Base-by-base conservation (phyloP, 2,329 filamentous ascomycete species). In the Apiospora pterosperma region DNA sequence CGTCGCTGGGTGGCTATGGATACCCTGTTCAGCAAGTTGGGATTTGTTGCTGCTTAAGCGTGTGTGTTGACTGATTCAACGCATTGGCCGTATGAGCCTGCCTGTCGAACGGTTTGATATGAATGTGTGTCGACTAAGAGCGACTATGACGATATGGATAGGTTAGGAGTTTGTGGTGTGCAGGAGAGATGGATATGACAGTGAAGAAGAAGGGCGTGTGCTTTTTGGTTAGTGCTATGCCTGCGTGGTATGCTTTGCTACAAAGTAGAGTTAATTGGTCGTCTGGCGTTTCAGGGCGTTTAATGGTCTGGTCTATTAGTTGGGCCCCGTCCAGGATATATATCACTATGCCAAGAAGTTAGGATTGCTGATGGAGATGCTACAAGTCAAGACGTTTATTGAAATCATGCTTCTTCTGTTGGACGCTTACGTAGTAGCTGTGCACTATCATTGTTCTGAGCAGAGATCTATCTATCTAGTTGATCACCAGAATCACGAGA, bases 1-100 rank as follows among this genome's bases (percentile, higher is more conserved):
- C 83, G 92, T 71, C 91, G 93, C 77, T 97, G 93, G 92, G 94
- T 97, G 62, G 91, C 92, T 70, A 97, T 97, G 94, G 93, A 96
- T 77, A 89, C 84, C 69, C 79, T 97, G 68, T 97, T 97, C 82
- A 85, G 86, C 28, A 89, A 88, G 76, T 72, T 90, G 44, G 87
- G 88, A 3, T 62, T 62, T 31, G 28, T 44, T 31, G 39, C 60
- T 44, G 39, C 39, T 34, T 60, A 16, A 36, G 19, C 5, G 14
- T 48, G 42, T 25, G 8, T 25, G 25, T n/a, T n/a, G n/a, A n/a
- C n/a, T n/a, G n/a, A n/a, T n/a, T n/a, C n/a, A n/a, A n/a, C n/a
- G n/a, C n/a, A n/a, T n/a, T n/a, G n/a, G n/a, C n/a, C n/a, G n/a
- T n/a, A n/a, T n/a, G n/a, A n/a, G n/a, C n/a, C n/a, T n/a, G n/a